Evolutionary conservation across 257 asterid genomes (phyloP).

Genomic region (Rauvolfia tetraphylla): DNA sequence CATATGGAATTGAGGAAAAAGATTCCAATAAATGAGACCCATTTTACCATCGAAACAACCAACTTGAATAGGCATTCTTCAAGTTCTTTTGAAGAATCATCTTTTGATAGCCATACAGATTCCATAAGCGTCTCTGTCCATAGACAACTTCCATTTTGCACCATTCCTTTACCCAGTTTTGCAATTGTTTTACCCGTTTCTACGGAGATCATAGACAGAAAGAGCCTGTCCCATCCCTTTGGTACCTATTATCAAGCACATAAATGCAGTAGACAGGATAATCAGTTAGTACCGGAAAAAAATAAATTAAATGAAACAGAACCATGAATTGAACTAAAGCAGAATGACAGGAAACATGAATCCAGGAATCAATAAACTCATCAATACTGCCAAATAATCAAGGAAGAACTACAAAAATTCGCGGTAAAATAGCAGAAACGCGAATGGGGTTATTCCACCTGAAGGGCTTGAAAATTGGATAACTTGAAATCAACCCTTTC

Average conservation of each 20-base stretch:
- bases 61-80: constrained; percentile 69
- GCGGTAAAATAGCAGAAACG: not conserved
- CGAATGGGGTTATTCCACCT: constrained; percentile 37
- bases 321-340: not conserved
- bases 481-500: constrained; percentile 72
- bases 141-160: constrained; percentile 65
- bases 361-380: constrained; percentile 1
- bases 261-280: constrained; percentile 1
- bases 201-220: constrained; percentile 46
- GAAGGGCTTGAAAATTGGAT: constrained; percentile 87
- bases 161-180: constrained; percentile 62
- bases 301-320: not conserved
- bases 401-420: not conserved
- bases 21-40: not conserved
- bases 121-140: constrained; percentile 78
- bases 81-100: constrained; percentile 47
- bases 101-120: constrained; percentile 51
- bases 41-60: constrained; percentile 61
- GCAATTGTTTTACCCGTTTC: constrained; percentile 72
- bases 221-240: constrained; percentile 92
- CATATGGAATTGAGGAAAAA: not conserved
- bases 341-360: not conserved
- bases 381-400: not conserved
- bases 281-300: not conserved
- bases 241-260: constrained; percentile 56